phyloP scores from a whole-genome alignment of 805 yeast species.

The Grigorovia yakushimaensis region DNA sequence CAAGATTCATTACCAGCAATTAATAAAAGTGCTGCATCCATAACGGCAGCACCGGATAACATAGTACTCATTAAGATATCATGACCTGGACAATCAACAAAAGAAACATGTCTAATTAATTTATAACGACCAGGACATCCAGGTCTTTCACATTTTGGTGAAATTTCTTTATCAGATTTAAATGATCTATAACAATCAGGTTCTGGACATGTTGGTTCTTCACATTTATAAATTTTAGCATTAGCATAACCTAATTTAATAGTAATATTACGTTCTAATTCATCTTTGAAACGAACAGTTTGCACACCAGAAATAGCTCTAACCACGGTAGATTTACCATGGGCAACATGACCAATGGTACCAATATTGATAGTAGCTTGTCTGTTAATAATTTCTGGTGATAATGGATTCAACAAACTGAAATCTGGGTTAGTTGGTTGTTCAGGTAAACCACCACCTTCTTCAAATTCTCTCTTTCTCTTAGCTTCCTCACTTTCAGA shows the following conservation, averaged over 20 bases:
- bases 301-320: slow-evolving; percentile 97
- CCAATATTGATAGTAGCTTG: slow-evolving; percentile 99
- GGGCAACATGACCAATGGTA: slow-evolving; percentile 93
- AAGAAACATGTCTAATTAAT: slow-evolving; percentile 91
- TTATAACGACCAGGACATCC: slow-evolving; percentile 86
- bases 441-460: slow-evolving; percentile 97
- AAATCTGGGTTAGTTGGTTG: slow-evolving; percentile 90
- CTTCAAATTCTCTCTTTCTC: slow-evolving; percentile 80
- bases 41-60: slow-evolving; percentile 99
- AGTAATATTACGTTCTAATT: slow-evolving; percentile 96
- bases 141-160: slow-evolving; percentile 81
- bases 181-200: slow-evolving; percentile 94
- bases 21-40: slow-evolving; percentile 96
- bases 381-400: slow-evolving; percentile 93
- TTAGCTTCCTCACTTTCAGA: slow-evolving; percentile 67
- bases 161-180: slow-evolving; percentile 88
- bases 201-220: slow-evolving; percentile 74
- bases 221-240: slow-evolving; percentile 94
- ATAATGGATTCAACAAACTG: slow-evolving; percentile 67
- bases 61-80: slow-evolving; percentile 99
- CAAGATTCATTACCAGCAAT: slow-evolving; percentile 98
- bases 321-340: slow-evolving; percentile 89
- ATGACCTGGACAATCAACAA: slow-evolving; percentile 99
- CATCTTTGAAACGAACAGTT: slow-evolving; percentile 98
- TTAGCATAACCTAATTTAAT: slow-evolving; percentile 98